These are phyloP conservation scores for Alternaria consortialis DNA, from an alignment of 2,329 filamentous ascomycete species.

Conservation along the genomic window DNA sequence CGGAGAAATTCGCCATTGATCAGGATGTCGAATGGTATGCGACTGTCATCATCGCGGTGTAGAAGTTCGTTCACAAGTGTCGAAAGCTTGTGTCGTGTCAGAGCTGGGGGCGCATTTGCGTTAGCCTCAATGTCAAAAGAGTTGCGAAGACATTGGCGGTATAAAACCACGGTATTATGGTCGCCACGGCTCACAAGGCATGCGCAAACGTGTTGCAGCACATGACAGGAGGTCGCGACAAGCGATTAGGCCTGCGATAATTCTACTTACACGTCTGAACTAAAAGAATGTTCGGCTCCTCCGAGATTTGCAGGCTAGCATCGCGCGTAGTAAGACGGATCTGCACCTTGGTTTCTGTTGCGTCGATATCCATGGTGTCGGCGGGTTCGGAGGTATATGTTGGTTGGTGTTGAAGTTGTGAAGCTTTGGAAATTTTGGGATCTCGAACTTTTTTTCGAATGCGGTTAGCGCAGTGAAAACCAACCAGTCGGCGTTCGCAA, in stretches of 20 bases:
- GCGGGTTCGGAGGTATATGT: slow-evolving; percentile 2
- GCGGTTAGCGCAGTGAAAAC: slow-evolving; percentile 36
- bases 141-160: neutral
- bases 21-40: slow-evolving; percentile 91
- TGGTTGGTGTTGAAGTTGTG: slow-evolving; percentile 15
- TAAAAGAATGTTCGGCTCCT: slow-evolving; percentile 43
- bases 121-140: slow-evolving; percentile 17
- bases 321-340: slow-evolving; percentile 50
- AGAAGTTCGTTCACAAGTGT: slow-evolving; percentile 70
- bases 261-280: slow-evolving; percentile 45
- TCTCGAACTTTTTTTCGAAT: slow-evolving; percentile 37
- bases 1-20: slow-evolving; percentile 92
- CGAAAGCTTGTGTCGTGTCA: slow-evolving; percentile 59
- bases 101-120: slow-evolving; percentile 23
- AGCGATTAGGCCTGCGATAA: neutral
- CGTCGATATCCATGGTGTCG: slow-evolving; percentile 37
- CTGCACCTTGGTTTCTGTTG: slow-evolving; percentile 45
- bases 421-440: slow-evolving; percentile 41
- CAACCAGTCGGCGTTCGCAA: slow-evolving; percentile 34
- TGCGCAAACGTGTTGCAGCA: neutral
- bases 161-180: neutral
- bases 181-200: neutral
- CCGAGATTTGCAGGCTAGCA: slow-evolving; percentile 41
- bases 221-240: neutral
- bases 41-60: slow-evolving; percentile 63